Conservation (phyloP, 345 rosid species). For the Camelina sativa region DNA sequence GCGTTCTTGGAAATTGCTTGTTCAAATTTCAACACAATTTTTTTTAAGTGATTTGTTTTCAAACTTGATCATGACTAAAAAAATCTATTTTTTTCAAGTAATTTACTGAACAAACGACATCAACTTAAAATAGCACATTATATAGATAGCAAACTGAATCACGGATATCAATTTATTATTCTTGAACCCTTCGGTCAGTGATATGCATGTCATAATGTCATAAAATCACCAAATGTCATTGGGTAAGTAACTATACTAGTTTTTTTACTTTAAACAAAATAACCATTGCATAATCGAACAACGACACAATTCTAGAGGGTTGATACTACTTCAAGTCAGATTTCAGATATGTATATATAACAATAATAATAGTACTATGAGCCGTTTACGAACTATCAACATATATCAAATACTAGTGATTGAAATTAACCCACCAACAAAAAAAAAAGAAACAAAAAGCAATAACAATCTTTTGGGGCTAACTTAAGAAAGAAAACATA, state of each 20-base stretch:
- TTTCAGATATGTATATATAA: slow-evolving; percentile 13
- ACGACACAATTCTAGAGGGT: slow-evolving; percentile 7
- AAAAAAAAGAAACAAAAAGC: neutral
- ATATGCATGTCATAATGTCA: neutral
- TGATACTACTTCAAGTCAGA: neutral
- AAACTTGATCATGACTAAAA: neutral
- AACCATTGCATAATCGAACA: neutral
- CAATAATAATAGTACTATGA: slow-evolving; percentile 8
- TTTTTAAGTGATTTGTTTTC: neutral
- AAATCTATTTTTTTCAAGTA: neutral
- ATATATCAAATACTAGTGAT: slow-evolving; percentile 30
- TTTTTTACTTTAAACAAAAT: neutral
- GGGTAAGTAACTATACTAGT: neutral
- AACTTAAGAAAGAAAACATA: slow-evolving; percentile 38
- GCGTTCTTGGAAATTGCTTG: neutral
- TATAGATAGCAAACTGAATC: too few species aligned
- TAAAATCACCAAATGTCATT: neutral
- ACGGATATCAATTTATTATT: too few species aligned
- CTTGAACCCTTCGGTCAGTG: too few species aligned
- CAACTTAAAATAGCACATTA: neutral
- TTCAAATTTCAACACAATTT: neutral
- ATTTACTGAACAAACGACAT: neutral
- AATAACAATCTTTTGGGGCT: slow-evolving; percentile 27
- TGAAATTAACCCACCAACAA: slow-evolving; percentile 18
- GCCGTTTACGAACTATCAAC: slow-evolving; percentile 38